Base-by-base conservation (phyloP, 2,329 filamentous ascomycete species). In the Echinosphaeria canescens region DNA sequence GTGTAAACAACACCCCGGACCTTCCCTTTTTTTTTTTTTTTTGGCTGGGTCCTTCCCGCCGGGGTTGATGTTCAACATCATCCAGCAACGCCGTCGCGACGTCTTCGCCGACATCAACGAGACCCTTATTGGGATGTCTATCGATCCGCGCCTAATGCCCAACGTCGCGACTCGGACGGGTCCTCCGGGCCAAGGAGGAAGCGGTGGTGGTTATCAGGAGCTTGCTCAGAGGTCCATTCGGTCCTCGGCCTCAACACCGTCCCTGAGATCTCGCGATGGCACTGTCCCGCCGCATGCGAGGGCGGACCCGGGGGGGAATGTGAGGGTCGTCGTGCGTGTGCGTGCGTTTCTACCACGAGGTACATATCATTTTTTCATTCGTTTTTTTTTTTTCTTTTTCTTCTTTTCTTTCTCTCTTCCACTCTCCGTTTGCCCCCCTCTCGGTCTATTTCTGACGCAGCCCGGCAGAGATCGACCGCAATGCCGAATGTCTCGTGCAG, bases 401-500 rank as follows among this genome's bases (percentile, higher is more conserved):
- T n/a, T n/a, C n/a, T n/a, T n/a, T n/a, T n/a, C n/a, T n/a, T n/a
- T n/a, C n/a, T n/a, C n/a, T n/a, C n/a, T n/a, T n/a, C n/a, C n/a
- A n/a, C n/a, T n/a, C n/a, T n/a, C n/a, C n/a, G n/a, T n/a, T n/a
- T n/a, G n/a, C n/a, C n/a, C n/a, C n/a, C n/a, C n/a, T n/a, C n/a
- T n/a, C n/a, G n/a, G n/a, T n/a, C n/a, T n/a, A n/a, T n/a, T n/a
- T n/a, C n/a, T n/a, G n/a, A n/a, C n/a, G n/a, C n/a, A n/a, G n/a
- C n/a, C n/a, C 17, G 17, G 17, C 43, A 95, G 88, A 98, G 48
- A 63, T 75, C 40, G 68, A 90, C 29, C 70, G 76, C 42, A 64
- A 71, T 29, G 75, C 82, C 32, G 61, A 75, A 57, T 95, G 88
- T 46, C 62, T 98, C 23, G 75, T 98, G 36, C 62, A 70, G 34